phyloP scores from a whole-genome alignment of 148 eudicot genomes.

The Rhododendron ferrugineum region DNA sequence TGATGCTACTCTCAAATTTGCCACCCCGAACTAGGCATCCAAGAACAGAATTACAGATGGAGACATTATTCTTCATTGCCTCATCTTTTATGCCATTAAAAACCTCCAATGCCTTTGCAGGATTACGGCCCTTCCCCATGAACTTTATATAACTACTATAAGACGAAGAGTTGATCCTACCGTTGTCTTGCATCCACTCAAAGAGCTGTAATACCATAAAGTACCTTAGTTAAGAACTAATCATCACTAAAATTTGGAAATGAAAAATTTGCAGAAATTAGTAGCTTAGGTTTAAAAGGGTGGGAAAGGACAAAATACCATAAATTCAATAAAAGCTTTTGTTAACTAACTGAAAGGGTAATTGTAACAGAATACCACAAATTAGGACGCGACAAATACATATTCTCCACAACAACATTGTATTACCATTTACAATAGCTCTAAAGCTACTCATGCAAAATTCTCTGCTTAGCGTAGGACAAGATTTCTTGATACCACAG shows the following conservation, averaged over 20 bases:
- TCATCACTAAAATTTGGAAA: background rate
- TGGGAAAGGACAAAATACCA: background rate
- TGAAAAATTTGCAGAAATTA: background rate
- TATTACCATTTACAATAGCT: background rate
- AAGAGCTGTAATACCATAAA: slow-evolving; percentile 47
- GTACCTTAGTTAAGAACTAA: background rate
- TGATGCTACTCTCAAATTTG: slow-evolving; percentile 46
- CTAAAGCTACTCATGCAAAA: background rate
- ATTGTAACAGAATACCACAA: background rate
- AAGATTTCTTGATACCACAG: background rate
- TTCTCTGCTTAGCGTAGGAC: background rate
- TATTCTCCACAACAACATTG: background rate
- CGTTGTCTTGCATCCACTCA: slow-evolving; percentile 79
- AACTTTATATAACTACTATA: slow-evolving; percentile 85
- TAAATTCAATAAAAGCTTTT: background rate
- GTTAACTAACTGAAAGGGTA: background rate
- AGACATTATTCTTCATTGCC: slow-evolving; percentile 43
- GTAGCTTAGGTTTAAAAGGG: background rate
- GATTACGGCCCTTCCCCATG: slow-evolving; percentile 48
- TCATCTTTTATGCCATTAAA: slow-evolving; percentile 59
- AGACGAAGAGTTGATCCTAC: slow-evolving; percentile 55
- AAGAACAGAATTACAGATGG: slow-evolving; percentile 80
- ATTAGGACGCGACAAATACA: background rate
- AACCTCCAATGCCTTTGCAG: slow-evolving; percentile 46
- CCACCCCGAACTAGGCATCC: slow-evolving; percentile 56